Percentiles rank a stretch among this genome's conserved stretches.
phyloP scores from a whole-genome alignment of 768 basidiomycete genomes.

The Russula brevipes region DNA sequence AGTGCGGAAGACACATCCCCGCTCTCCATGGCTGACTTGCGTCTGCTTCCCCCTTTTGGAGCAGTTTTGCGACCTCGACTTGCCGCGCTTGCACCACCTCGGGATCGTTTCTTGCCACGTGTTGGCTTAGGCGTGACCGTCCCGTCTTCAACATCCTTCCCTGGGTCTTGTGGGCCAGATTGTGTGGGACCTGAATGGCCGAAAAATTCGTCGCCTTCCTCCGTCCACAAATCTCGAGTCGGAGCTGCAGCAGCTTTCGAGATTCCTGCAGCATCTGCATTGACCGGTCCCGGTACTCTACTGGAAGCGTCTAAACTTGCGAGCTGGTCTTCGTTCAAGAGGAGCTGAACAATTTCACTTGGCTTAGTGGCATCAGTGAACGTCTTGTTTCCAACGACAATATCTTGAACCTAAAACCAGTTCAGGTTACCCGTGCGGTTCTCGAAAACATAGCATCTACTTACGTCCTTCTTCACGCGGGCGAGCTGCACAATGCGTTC shows the following conservation, averaged over 20 bases:
- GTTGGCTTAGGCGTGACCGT: slow-evolving; percentile 27
- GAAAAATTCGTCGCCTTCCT: slow-evolving; percentile 85
- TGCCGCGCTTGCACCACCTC: slow-evolving; percentile 31
- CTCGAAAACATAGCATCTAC: slow-evolving; percentile 27
- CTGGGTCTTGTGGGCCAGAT: slow-evolving; percentile 24
- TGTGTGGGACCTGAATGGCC: slow-evolving; percentile 44
- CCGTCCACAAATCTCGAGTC: slow-evolving; percentile 72
- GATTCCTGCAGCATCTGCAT: slow-evolving; percentile 35
- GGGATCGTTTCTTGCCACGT: slow-evolving; percentile 35
- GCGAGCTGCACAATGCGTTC: slow-evolving; percentile 97
- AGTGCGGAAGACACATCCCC: slow-evolving; percentile 19
- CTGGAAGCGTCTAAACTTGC: slow-evolving; percentile 57
- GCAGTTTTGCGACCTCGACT: slow-evolving; percentile 34
- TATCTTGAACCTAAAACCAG: slow-evolving; percentile 81
- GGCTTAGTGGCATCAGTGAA: slow-evolving; percentile 91
- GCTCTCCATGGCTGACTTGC: slow-evolving; percentile 26
- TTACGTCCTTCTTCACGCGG: slow-evolving; percentile 92
- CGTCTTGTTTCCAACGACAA: slow-evolving; percentile 96
- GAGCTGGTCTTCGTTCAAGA: slow-evolving; percentile 92
- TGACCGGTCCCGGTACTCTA: slow-evolving; percentile 34
- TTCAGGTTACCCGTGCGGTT: slow-evolving; percentile 12
- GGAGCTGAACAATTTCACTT: slow-evolving; percentile 91
- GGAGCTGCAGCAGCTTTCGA: slow-evolving; percentile 36
- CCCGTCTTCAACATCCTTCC: slow-evolving; percentile 27
- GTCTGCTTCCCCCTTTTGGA: slow-evolving; percentile 23